Evolutionary conservation across 306 rosid species (phyloP).

Genomic region (Dryas octopetala): DNA sequence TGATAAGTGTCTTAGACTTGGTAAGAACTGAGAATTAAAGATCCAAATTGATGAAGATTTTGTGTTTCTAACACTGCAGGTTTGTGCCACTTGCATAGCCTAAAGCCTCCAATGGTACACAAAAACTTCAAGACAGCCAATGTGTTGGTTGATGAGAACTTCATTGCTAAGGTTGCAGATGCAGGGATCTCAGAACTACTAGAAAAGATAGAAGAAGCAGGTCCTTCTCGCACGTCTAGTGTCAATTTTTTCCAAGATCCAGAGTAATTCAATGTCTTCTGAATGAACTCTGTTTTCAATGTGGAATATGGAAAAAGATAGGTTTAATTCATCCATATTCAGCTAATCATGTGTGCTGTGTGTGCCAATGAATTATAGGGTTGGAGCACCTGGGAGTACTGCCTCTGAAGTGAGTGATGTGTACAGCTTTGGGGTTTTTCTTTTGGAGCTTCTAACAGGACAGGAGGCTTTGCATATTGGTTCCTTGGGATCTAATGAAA

Average conservation of each 20-base stretch:
- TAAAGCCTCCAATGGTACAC: conserved; percentile 41
- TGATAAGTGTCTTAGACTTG: neutral
- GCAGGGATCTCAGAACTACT: conserved; percentile 41
- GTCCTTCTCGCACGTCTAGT: conserved; percentile 39
- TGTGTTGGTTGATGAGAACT: conserved; percentile 46
- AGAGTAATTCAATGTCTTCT: conserved; percentile 34
- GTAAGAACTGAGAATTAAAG: conserved; percentile 1
- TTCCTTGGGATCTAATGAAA: conserved; percentile 42
- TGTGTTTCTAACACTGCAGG: conserved; percentile 33
- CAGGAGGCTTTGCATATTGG: conserved; percentile 40
- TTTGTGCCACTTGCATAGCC: conserved; percentile 44
- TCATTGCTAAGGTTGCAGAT: conserved; percentile 47
- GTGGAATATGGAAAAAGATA: neutral
- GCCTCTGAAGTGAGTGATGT: conserved; percentile 40
- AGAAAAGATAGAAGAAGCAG: conserved; percentile 41
- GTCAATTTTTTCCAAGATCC: conserved; percentile 44
- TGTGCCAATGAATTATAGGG: conserved; percentile 25
- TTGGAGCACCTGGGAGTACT: conserved; percentile 16
- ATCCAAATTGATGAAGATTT: neutral
- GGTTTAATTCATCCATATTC: neutral
- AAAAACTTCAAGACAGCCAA: conserved; percentile 49
- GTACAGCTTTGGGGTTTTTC: conserved; percentile 51
- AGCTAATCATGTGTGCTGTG: neutral
- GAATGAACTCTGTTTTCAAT: conserved; percentile 14
- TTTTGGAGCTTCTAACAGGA: conserved; percentile 48